Percentiles rank a stretch among this genome's conserved stretches.
Evolutionary conservation across 169 alveolate species (phyloP).

Genomic region (Eimeria sp.): DNA sequence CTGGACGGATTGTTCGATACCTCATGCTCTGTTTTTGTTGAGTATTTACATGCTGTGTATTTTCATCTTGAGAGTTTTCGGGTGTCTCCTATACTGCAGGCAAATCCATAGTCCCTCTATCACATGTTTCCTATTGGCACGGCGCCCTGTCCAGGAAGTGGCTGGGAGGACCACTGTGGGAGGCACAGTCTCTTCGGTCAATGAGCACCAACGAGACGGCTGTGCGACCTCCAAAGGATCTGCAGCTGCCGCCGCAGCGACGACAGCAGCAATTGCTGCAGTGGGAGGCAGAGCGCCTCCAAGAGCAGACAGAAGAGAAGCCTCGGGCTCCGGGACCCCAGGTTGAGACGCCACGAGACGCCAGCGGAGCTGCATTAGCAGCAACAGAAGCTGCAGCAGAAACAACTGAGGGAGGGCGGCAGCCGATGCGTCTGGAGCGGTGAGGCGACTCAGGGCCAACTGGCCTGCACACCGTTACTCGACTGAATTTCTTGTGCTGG

Average conservation of each 20-base stretch:
- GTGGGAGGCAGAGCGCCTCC: background rate
- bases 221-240: background rate
- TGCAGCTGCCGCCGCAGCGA: constrained; percentile 22
- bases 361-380: background rate
- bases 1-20: background rate
- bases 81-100: background rate
- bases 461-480: background rate
- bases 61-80: background rate
- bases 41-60: background rate
- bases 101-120: constrained; percentile 48
- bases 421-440: constrained; percentile 59
- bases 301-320: background rate
- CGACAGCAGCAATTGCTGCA: constrained; percentile 42
- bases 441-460: background rate
- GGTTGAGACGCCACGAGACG: background rate
- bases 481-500: background rate
- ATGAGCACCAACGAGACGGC: constrained; percentile 18
- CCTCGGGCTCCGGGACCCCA: background rate
- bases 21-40: background rate
- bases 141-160: constrained; percentile 43
- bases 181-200: background rate
- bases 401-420: background rate
- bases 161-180: constrained; percentile 21
- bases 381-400: constrained; percentile 10
- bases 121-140: constrained; percentile 68